These are phyloP conservation scores for Penicillium sp. DNA, from an alignment of 2,329 filamentous ascomycete genomes.

Conservation along the genomic window DNA sequence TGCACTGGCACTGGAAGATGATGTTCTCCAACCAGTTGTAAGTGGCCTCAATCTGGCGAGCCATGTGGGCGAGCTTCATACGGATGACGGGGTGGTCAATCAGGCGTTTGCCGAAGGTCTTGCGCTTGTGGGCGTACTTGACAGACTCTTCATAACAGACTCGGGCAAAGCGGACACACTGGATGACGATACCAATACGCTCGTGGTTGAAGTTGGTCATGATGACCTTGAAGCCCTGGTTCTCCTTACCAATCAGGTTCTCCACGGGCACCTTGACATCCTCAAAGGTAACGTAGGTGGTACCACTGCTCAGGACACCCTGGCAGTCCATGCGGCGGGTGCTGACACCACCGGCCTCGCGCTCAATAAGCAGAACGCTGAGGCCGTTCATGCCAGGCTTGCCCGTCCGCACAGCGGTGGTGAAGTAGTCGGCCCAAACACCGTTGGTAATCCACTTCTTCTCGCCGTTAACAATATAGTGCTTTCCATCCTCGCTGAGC, in stretches of 20 bases:
- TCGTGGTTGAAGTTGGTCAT: slow-evolving; percentile 99
- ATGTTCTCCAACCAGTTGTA: slow-evolving; percentile 96
- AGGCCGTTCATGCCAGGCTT: slow-evolving; percentile 90
- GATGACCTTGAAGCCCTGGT: slow-evolving; percentile 97
- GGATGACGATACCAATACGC: slow-evolving; percentile 97
- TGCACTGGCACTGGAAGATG: slow-evolving; percentile 87
- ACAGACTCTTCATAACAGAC: slow-evolving; percentile 97
- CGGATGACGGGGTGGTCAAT: slow-evolving; percentile 97
- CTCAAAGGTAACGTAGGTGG: slow-evolving; percentile 97
- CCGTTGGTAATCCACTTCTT: slow-evolving; percentile 99
- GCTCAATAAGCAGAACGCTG: slow-evolving; percentile 87
- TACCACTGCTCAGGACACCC: slow-evolving; percentile 92
- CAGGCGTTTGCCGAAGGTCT: slow-evolving; percentile 93
- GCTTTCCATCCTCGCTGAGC: slow-evolving; percentile 90
- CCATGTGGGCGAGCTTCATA: slow-evolving; percentile 97
- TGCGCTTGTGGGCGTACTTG: slow-evolving; percentile 96
- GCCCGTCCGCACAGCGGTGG: slow-evolving; percentile 89
- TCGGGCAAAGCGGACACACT: slow-evolving; percentile 90
- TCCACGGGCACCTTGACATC: slow-evolving; percentile 99
- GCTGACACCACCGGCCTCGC: slow-evolving; percentile 76
- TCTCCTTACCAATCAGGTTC: slow-evolving; percentile 96
- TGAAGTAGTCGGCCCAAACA: slow-evolving; percentile 96
- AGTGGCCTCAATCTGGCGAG: slow-evolving; percentile 93
- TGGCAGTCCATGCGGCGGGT: slow-evolving; percentile 98
- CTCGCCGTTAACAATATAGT: slow-evolving; percentile 99